Base-by-base conservation (phyloP, 495 filamentous ascomycete species). In the Penicillium bovifimosum region DNA sequence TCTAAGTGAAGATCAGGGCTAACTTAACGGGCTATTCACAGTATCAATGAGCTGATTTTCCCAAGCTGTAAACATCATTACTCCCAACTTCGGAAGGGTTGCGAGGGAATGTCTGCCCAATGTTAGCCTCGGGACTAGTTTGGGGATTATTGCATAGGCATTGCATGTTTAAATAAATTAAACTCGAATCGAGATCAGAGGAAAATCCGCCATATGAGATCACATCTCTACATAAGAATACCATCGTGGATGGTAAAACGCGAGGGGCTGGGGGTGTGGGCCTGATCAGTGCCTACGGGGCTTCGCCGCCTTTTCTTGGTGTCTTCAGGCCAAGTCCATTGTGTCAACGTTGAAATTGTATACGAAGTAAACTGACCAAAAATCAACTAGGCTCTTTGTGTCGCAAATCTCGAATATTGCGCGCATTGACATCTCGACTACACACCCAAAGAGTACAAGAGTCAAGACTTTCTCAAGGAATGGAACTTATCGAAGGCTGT, bases 301-400 rank as follows among this genome's bases (percentile, higher is more conserved):
- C 45, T 48, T 48, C 20, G 45, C 45, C 45, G 33, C 45, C 26
- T 38, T 47, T 47, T 17, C 45, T 47, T 47, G 33, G 20, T 35
- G 26, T 32, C 3, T 24, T n/a, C 14, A 16, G 27, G 41, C 24
- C 20, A 24, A 27, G 18, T 5, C 14, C 29, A 0, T 14, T 17
- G 10, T 39, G 20, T 4, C 20, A 24, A 24, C 2, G 20, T 24
- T 24, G 2, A 24, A 24, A 24, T 24, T 24, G 4, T 24, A 24
- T 24, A 24, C 20, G 20, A 24, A 24, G 20, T 24, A 24, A 24
- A 24, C n/a, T n/a, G n/a, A n/a, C n/a, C n/a, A 24, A 4, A 24
- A 39, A 39, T 18, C 14, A 9, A 36, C 16, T 36, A 9, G 9
- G 13, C 17, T 27, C 18, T n/a, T n/a, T 41, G 39, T 27, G 20